Conservation (phyloP, 2,329 filamentous ascomycete genomes). For the Westerdykella aurantiaca region DNA sequence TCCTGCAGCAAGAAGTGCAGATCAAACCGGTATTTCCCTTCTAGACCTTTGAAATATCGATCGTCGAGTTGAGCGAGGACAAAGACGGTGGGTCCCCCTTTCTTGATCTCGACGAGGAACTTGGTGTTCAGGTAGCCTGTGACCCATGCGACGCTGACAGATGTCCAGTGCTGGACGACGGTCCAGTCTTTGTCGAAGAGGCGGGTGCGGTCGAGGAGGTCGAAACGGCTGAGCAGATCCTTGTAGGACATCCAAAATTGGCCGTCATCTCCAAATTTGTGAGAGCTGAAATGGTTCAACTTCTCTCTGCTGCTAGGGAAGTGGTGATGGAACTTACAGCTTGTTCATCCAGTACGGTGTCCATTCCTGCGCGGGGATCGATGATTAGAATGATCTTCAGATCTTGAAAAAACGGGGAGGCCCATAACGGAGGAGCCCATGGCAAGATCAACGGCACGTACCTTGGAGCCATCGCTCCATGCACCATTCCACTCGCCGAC, state of each 20-base stretch:
- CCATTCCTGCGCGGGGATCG: constrained; percentile 53
- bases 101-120: constrained; percentile 50
- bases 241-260: constrained; percentile 57
- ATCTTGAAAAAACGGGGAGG: no score
- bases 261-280: constrained; percentile 71
- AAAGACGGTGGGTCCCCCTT: constrained; percentile 50
- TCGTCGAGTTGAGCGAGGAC: constrained; percentile 57
- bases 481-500: constrained; percentile 66
- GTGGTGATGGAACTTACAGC: constrained; percentile 39
- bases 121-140: constrained; percentile 57
- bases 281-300: constrained; percentile 42
- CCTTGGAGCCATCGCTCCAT: constrained; percentile 72
- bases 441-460: neutral
- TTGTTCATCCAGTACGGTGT: constrained; percentile 70
- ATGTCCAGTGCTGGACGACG: constrained; percentile 56
- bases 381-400: neutral
- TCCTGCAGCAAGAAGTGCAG: constrained; percentile 55
- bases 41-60: constrained; percentile 53
- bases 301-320: constrained; percentile 30
- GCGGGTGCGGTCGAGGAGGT: constrained; percentile 54
- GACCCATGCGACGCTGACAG: constrained; percentile 53
- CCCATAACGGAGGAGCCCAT: neutral
- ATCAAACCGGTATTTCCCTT: constrained; percentile 52
- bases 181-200: constrained; percentile 56
- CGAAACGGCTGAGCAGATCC: constrained; percentile 53